phyloP scores from a whole-genome alignment of 2,329 filamentous ascomycete species.

The Paracoccidioides brasiliensis region DNA sequence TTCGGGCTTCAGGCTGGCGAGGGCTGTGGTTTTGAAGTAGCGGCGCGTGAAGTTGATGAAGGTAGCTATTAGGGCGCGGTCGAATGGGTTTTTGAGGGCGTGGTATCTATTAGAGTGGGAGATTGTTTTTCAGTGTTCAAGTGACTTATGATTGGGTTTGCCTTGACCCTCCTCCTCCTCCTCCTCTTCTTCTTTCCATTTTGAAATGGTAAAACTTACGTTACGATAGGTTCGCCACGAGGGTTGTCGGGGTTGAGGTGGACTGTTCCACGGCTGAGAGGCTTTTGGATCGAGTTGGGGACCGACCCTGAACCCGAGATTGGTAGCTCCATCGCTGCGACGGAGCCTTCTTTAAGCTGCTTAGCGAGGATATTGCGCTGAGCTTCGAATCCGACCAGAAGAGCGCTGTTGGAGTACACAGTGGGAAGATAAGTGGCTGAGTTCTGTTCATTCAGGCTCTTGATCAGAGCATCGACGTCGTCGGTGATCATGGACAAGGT shows the following conservation, averaged over 20 bases:
- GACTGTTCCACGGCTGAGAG: conserved; percentile 14
- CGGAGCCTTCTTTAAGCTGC: conserved; percentile 10
- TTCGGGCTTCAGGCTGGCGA: conserved; percentile 2
- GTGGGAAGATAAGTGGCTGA: conserved; percentile 5
- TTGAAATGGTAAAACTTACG: conserved; percentile 1
- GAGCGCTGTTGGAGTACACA: conserved; percentile 5
- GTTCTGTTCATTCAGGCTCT: not conserved
- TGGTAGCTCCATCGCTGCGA: conserved; percentile 13
- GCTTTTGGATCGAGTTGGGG: conserved; percentile 13
- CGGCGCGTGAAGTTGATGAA: conserved; percentile 10
- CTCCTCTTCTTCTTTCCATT: not conserved
- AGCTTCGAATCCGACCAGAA: conserved; percentile 14
- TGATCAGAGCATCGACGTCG: conserved; percentile 4
- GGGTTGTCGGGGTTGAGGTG: conserved; percentile 11
- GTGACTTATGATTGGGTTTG: not conserved
- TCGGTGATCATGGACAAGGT: conserved; percentile 9
- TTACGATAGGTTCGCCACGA: conserved; percentile 9
- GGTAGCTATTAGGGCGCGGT: conserved; percentile 8
- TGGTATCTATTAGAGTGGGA: not conserved
- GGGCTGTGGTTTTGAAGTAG: conserved; percentile 5
- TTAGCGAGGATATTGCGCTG: conserved; percentile 11
- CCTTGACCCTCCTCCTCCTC: too few species aligned
- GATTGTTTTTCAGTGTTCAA: not conserved
- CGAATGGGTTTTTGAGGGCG: conserved; percentile 11
- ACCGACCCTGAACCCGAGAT: conserved; percentile 11